Evolutionary conservation across 2,329 filamentous ascomycete species (phyloP).

Genomic region (Corynespora cassiicola): DNA sequence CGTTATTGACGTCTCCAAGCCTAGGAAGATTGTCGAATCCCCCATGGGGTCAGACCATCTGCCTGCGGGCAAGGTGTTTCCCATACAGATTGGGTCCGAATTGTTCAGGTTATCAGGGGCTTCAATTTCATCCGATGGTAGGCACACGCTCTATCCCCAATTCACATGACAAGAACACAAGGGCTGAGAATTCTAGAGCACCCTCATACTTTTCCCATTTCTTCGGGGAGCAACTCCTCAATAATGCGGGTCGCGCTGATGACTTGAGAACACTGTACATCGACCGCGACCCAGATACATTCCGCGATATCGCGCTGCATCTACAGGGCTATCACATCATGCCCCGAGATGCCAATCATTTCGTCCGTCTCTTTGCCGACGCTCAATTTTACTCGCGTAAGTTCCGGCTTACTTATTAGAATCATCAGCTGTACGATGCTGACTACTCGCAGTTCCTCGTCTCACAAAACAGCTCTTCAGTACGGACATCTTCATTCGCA

Average conservation of each 20-base stretch:
- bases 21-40: slow-evolving; percentile 36
- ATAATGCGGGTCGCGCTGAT: slow-evolving; percentile 64
- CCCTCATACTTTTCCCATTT: slow-evolving; percentile 97
- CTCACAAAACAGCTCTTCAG: slow-evolving; percentile 91
- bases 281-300: slow-evolving; percentile 88
- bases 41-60: slow-evolving; percentile 53
- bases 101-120: slow-evolving; percentile 74
- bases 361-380: slow-evolving; percentile 91
- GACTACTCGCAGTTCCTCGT: slow-evolving; percentile 70
- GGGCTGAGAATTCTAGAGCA: slow-evolving; percentile 68
- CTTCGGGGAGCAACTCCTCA: slow-evolving; percentile 81
- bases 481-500: slow-evolving; percentile 89
- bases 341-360: slow-evolving; percentile 83
- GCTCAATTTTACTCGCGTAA: slow-evolving; percentile 90
- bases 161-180: slow-evolving; percentile 3
- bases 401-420: slow-evolving; percentile 32
- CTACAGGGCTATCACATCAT: slow-evolving; percentile 88
- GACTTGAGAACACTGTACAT: slow-evolving; percentile 86
- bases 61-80: slow-evolving; percentile 74
- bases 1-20: slow-evolving; percentile 41
- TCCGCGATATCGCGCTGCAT: slow-evolving; percentile 87
- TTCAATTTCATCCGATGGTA: slow-evolving; percentile 75
- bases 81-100: slow-evolving; percentile 73
- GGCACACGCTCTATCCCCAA: slow-evolving; percentile 42
- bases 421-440: slow-evolving; percentile 11